Base-by-base conservation (phyloP, 176 grass and related monocot genomes). In the Oryza meridionalis region DNA sequence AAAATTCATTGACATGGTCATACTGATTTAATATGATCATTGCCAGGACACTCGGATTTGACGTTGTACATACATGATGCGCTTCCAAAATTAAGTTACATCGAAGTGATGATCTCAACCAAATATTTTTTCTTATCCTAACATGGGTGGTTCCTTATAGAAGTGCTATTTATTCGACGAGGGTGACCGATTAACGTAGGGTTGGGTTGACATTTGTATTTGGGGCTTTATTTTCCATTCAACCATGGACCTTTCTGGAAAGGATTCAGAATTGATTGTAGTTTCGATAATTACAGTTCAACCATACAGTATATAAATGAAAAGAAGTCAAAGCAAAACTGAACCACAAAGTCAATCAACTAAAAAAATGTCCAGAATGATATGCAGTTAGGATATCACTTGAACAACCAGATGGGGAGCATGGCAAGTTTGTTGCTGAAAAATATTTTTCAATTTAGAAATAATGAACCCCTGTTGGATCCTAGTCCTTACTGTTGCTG, bases 81-180 rank as follows among this genome's bases (percentile, higher is more conserved):
- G 13, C 76, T 22, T 47, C 71, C 19, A 35, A 22, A 61, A 31
- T 31, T 31, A 31, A 81, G 46, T 62, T 82, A 69, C 78, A 82
- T 87, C 64, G 37, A 76, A 24, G 47, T 19, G 85, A 76, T 76
- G 85, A 82, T 1, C 64, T 76, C 78, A 82, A 16, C 47, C 0
- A 26, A 25, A 82, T 82, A 81, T 47, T 26, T 1, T 69, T 87
- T 70, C 17, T 82, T 87, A 87, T 82, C 85, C 71, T 37, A 4
- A 25, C 49, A 31, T 59, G 19, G 2, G 27, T 38, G 67, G 17
- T 25, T 16, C 31, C 44, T 72, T 37, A 37, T 45, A 47, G 0
- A 37, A 62, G 58, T 10, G n/a, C 74, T 29, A 21, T 16, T 55
- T 44, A 75, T 63, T 53, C 46, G 38, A 72, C 66, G 24, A 47